These are phyloP conservation scores for Pichia sp. DNA, from an alignment of 1,139 yeast species.

Conservation along the genomic window DNA sequence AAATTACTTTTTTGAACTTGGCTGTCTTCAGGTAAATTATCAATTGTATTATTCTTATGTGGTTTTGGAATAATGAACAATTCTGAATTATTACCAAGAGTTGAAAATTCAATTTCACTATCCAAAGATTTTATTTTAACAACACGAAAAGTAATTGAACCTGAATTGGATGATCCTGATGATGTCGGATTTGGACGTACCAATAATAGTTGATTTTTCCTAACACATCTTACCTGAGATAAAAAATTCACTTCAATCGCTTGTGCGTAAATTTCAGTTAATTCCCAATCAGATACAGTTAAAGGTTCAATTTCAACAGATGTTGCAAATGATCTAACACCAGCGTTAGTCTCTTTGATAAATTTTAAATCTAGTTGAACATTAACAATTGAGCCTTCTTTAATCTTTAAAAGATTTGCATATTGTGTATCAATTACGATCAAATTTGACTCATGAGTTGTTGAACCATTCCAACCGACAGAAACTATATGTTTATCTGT, in stretches of 20 bases:
- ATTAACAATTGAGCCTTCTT: slow-evolving; percentile 38
- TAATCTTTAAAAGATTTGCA: slow-evolving; percentile 39
- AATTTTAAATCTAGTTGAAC: slow-evolving; percentile 35
- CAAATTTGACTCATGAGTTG: slow-evolving; percentile 21
- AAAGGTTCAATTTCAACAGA: slow-evolving; percentile 74
- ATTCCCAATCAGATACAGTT: slow-evolving; percentile 82
- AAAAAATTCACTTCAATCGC: slow-evolving; percentile 68
- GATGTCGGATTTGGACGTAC: slow-evolving; percentile 63
- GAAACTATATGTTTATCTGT: slow-evolving; percentile 11
- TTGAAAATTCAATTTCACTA: slow-evolving; percentile 26
- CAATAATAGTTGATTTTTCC: slow-evolving; percentile 51
- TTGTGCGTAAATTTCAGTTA: slow-evolving; percentile 77
- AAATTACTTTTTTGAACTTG: slow-evolving; percentile 11
- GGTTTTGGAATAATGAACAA: slow-evolving; percentile 75
- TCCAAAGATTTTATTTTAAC: slow-evolving; percentile 60
- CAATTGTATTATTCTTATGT: neutral
- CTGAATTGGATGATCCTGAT: slow-evolving; percentile 33
- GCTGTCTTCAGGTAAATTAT: neutral
- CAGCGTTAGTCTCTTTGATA: neutral
- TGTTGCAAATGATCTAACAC: slow-evolving; percentile 17
- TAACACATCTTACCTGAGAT: slow-evolving; percentile 75
- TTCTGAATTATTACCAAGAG: slow-evolving; percentile 65
- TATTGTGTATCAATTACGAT: slow-evolving; percentile 54
- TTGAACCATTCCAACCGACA: slow-evolving; percentile 28
- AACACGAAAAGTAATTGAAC: slow-evolving; percentile 49